phyloP scores from a whole-genome alignment of 2,329 filamentous ascomycete species.

The Aspergillus udagawae region DNA sequence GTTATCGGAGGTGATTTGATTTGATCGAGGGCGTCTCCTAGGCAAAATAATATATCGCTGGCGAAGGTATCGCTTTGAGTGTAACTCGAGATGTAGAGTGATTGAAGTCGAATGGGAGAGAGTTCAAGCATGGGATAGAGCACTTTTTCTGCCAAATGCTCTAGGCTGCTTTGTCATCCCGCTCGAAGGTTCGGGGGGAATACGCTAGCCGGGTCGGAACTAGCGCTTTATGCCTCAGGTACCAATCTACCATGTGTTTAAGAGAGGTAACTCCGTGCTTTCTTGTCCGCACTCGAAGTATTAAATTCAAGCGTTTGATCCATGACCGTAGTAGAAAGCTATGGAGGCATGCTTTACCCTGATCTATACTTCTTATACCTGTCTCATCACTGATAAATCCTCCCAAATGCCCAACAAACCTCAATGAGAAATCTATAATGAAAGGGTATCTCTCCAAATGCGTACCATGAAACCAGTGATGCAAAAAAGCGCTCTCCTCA shows the following conservation, averaged over 20 bases:
- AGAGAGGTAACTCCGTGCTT: too few relatives aligned
- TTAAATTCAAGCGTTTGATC: neutral
- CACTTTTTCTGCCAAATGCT: neutral
- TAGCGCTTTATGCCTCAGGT: neutral
- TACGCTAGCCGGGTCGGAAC: neutral
- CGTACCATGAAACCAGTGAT: neutral
- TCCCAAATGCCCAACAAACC: neutral
- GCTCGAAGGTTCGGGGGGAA: neutral
- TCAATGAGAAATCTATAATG: neutral
- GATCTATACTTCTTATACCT: neutral
- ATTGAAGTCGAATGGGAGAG: neutral
- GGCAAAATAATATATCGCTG: too few relatives aligned
- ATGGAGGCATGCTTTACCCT: neutral
- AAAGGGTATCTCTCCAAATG: neutral
- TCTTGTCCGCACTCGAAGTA: neutral
- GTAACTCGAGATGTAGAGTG: neutral
- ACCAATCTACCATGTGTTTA: neutral
- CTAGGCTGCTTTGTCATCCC: neutral
- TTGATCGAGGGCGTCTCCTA: neutral
- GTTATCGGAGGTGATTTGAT: slow-evolving; percentile 5
- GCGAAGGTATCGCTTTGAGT: neutral
- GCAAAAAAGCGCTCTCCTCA: neutral
- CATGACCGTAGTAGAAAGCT: neutral
- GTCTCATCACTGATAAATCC: neutral
- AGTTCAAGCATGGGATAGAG: neutral